phyloP scores from a whole-genome alignment of 148 eudicot species.

The Camellia lanceoleosa region DNA sequence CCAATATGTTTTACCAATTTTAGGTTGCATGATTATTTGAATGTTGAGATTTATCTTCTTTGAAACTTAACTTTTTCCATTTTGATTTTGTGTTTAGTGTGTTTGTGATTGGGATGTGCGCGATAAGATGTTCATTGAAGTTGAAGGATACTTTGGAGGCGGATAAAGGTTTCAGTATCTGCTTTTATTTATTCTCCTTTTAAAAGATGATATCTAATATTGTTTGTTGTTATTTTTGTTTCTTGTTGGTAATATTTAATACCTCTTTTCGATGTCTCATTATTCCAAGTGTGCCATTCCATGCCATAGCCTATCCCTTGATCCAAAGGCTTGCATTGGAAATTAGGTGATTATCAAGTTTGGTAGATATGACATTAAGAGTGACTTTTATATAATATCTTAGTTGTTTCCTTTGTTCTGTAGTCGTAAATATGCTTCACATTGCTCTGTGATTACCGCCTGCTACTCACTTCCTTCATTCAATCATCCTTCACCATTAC shows the following conservation, averaged over 20 bases:
- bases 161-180: slow-evolving; percentile 61
- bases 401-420: slow-evolving; percentile 11
- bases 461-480: slow-evolving; percentile 83
- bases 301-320: slow-evolving; percentile 97
- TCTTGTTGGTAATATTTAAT: neutral
- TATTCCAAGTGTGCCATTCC: slow-evolving; percentile 97
- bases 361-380: neutral
- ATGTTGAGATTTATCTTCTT: neutral
- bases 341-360: slow-evolving; percentile 52
- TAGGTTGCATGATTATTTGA: neutral
- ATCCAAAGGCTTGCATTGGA: slow-evolving; percentile 88
- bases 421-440: slow-evolving; percentile 90
- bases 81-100: slow-evolving; percentile 43
- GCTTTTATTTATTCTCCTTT: neutral
- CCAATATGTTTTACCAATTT: slow-evolving; percentile 3
- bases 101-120: slow-evolving; percentile 92
- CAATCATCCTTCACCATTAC: slow-evolving; percentile 63
- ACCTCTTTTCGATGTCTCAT: slow-evolving; percentile 57
- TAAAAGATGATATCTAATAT: neutral
- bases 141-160: slow-evolving; percentile 79
- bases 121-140: slow-evolving; percentile 79
- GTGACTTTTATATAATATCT: neutral
- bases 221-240: neutral
- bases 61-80: neutral
- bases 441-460: slow-evolving; percentile 76